A percentile compares a stretch with the other conserved stretches of the same genome.
These are phyloP conservation scores for Lactarius sp. DNA, from an alignment of 768 basidiomycete genomes.

Conservation along the genomic window DNA sequence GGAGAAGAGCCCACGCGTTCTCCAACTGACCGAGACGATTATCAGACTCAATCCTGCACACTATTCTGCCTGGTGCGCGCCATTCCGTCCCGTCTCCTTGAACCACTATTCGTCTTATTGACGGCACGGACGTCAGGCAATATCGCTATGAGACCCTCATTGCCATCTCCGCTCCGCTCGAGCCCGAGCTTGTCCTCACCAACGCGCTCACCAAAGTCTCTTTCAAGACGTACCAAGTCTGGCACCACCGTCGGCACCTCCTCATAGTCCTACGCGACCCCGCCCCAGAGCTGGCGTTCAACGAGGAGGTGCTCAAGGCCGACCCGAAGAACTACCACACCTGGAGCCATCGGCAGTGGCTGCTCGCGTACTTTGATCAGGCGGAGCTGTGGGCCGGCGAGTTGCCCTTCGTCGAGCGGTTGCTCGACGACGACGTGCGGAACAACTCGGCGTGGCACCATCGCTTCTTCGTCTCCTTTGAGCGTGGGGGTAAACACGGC, in stretches of 20 bases:
- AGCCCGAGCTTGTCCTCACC: slow-evolving; percentile 78
- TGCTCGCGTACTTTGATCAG: slow-evolving; percentile 78
- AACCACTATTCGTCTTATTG: background rate
- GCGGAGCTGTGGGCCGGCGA: slow-evolving; percentile 69
- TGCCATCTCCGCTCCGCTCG: slow-evolving; percentile 58
- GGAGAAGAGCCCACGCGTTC: slow-evolving; percentile 76
- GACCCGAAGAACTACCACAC: slow-evolving; percentile 99
- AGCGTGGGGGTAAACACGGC: slow-evolving; percentile 56
- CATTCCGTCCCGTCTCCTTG: background rate
- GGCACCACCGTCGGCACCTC: slow-evolving; percentile 86
- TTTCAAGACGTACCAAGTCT: slow-evolving; percentile 97
- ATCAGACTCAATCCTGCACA: slow-evolving; percentile 94
- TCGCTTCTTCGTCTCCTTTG: slow-evolving; percentile 83
- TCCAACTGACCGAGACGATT: slow-evolving; percentile 83
- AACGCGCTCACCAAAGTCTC: slow-evolving; percentile 78
- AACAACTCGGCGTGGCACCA: slow-evolving; percentile 99
- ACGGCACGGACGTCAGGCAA: slow-evolving; percentile 55
- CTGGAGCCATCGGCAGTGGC: slow-evolving; percentile 97
- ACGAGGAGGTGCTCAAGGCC: slow-evolving; percentile 59
- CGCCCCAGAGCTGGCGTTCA: slow-evolving; percentile 72
- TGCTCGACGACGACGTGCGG: slow-evolving; percentile 71
- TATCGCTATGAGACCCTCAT: slow-evolving; percentile 88
- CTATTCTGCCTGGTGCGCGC: slow-evolving; percentile 87
- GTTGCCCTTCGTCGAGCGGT: slow-evolving; percentile 64
- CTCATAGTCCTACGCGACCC: slow-evolving; percentile 52